Conservation (phyloP, 1,284 basidiomycete genomes). For the Ganoderma lucidum region DNA sequence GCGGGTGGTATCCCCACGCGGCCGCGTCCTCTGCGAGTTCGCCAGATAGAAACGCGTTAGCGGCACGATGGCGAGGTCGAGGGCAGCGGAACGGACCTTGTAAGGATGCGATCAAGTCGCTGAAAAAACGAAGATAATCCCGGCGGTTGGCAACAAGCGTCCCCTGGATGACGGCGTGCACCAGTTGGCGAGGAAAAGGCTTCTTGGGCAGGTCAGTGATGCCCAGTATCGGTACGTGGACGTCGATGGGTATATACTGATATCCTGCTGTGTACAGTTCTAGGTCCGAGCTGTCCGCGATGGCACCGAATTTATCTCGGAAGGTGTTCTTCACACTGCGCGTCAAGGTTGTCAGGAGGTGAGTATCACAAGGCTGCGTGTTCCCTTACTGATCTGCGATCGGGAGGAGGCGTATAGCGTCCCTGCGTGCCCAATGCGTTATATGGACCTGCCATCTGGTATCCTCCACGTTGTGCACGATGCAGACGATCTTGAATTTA, state of each 20-base stretch:
- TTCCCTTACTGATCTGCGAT: constrained; percentile 45
- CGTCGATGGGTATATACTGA: constrained; percentile 47
- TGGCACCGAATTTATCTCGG: constrained; percentile 40
- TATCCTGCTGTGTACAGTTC: constrained; percentile 41
- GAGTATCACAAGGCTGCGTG: background rate
- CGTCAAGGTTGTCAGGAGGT: background rate
- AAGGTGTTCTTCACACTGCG: constrained; percentile 44
- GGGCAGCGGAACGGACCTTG: constrained; percentile 29
- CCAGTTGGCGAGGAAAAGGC: constrained; percentile 36
- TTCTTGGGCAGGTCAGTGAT: constrained; percentile 40
- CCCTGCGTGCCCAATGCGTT: constrained; percentile 45
- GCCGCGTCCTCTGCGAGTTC: constrained; percentile 40
- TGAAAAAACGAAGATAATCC: constrained; percentile 45
- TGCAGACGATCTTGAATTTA: constrained; percentile 50
- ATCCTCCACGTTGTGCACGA: constrained; percentile 46
- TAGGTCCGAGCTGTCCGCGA: constrained; percentile 43
- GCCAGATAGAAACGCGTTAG: background rate
- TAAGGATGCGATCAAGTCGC: constrained; percentile 42
- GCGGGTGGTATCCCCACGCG: constrained; percentile 47
- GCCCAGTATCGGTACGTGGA: constrained; percentile 46
- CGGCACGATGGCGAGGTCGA: background rate
- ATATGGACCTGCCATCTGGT: constrained; percentile 43
- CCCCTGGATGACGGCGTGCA: constrained; percentile 49
- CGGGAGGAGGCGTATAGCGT: constrained; percentile 45
- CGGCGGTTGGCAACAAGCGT: constrained; percentile 43